A percentile compares a stretch with the other conserved stretches of the same genome.
phyloP scores from a whole-genome alignment of 1,284 basidiomycete species.

The Inonotus obliquus region DNA sequence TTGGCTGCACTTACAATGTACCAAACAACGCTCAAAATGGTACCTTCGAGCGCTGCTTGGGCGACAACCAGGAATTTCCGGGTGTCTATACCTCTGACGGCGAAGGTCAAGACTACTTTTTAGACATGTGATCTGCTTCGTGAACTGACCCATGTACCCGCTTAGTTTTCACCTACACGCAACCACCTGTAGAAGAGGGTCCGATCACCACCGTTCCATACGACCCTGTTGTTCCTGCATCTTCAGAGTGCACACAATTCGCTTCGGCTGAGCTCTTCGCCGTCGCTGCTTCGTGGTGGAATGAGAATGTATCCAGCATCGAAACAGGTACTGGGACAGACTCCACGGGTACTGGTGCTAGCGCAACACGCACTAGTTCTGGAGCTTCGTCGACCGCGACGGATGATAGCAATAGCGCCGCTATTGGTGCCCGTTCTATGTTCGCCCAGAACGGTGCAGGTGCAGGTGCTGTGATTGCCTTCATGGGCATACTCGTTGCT shows the following conservation, averaged over 20 bases:
- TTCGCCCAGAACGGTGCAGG: conserved; percentile 6
- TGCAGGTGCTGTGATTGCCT: conserved; percentile 8
- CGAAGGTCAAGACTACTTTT: background rate
- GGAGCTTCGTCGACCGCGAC: background rate
- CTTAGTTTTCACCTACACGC: conserved; percentile 43
- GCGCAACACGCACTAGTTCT: conserved; percentile 15
- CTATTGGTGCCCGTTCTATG: background rate
- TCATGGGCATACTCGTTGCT: conserved; percentile 15
- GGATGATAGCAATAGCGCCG: background rate
- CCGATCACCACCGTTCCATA: conserved; percentile 58
- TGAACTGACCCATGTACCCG: too few species aligned
- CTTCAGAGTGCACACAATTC: conserved; percentile 59
- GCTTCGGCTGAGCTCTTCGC: conserved; percentile 47
- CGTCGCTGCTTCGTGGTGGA: conserved; percentile 14
- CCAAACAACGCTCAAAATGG: conserved; percentile 48
- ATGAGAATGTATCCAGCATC: background rate
- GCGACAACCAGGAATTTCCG: conserved; percentile 48
- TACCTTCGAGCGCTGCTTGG: conserved; percentile 47
- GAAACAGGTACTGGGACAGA: conserved; percentile 20
- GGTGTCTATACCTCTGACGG: conserved; percentile 40
- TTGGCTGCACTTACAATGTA: conserved; percentile 50
- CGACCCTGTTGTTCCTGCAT: conserved; percentile 50
- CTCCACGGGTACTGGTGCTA: conserved; percentile 13
- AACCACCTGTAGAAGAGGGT: conserved; percentile 57
- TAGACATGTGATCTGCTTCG: background rate